Conservation (phyloP, 1,284 basidiomycete genomes). For the Leucoagaricus sp. region DNA sequence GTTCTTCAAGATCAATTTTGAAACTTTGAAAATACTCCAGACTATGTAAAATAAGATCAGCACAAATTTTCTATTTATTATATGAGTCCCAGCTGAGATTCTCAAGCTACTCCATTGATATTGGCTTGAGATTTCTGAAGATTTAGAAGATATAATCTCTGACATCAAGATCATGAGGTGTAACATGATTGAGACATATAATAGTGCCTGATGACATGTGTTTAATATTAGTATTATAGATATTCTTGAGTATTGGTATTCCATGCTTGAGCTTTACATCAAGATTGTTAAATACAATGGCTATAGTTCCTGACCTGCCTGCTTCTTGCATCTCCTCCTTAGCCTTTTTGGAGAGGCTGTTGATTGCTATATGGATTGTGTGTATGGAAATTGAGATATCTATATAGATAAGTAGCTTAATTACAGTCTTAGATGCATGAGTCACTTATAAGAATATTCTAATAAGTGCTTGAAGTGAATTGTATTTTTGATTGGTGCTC, state of each 20-base stretch:
- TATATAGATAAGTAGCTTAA: not conserved
- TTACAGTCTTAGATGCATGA: not conserved
- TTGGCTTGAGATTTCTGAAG: slow-evolving; percentile 5
- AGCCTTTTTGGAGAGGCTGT: not conserved
- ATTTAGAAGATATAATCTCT: slow-evolving; percentile 26
- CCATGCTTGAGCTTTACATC: slow-evolving; percentile 31
- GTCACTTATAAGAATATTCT: not conserved
- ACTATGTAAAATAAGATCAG: slow-evolving; percentile 17
- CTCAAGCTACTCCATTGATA: not conserved
- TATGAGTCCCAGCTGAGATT: not conserved
- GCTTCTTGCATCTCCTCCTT: slow-evolving; percentile 8
- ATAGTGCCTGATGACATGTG: slow-evolving; percentile 31
- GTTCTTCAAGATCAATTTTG: slow-evolving; percentile 15
- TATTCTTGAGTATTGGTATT: slow-evolving; percentile 23
- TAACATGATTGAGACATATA: slow-evolving; percentile 25
- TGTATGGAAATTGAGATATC: not conserved
- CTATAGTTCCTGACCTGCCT: slow-evolving; percentile 20
- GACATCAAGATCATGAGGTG: slow-evolving; percentile 24
- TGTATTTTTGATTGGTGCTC: slow-evolving; percentile 27
- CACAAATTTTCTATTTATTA: not conserved
- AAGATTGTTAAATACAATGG: slow-evolving; percentile 36
- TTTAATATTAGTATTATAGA: slow-evolving; percentile 19
- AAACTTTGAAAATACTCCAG: slow-evolving; percentile 27
- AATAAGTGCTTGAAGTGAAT: slow-evolving; percentile 24
- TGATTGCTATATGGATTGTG: not conserved